Evolutionary conservation across 1,284 basidiomycete species (phyloP).

Genomic region (Tetrapyrgos nigripes): DNA sequence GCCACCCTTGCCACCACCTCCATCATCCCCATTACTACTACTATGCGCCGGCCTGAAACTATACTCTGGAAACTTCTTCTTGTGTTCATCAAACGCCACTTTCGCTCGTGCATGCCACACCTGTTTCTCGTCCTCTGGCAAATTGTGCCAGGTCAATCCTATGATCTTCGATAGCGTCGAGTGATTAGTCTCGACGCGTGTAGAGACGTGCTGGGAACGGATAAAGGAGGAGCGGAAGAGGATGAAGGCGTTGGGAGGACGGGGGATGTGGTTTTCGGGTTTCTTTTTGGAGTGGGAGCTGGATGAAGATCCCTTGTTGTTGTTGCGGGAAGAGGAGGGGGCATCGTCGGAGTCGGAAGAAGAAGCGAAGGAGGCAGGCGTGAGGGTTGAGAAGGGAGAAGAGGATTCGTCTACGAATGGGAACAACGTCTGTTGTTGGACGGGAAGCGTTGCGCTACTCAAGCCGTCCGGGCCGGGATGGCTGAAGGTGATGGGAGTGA

Average conservation of each 20-base stretch:
- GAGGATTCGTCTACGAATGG: constrained; percentile 39
- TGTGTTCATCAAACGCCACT: constrained; percentile 69
- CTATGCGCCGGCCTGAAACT: constrained; percentile 71
- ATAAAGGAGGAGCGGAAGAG: constrained; percentile 87
- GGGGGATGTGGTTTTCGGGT: constrained; percentile 79
- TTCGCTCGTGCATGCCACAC: constrained; percentile 75
- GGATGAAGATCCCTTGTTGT: constrained; percentile 34
- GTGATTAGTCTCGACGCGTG: constrained; percentile 80
- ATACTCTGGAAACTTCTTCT: constrained; percentile 72
- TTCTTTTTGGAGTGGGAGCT: constrained; percentile 68
- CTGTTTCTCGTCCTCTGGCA: constrained; percentile 71
- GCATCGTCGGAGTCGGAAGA: no score
- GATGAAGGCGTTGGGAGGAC: constrained; percentile 90
- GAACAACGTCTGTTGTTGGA: constrained; percentile 46
- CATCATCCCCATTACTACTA: no score
- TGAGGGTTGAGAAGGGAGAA: constrained; percentile 22
- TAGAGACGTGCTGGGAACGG: constrained; percentile 75
- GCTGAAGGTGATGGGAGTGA: constrained; percentile 67
- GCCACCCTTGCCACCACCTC: no score
- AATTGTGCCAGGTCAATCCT: constrained; percentile 75
- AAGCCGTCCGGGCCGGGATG: constrained; percentile 36
- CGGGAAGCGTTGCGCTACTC: constrained; percentile 35
- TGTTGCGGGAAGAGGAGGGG: no score
- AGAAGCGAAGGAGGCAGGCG: no score
- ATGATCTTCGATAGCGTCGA: constrained; percentile 79